These are phyloP conservation scores for Byssoonygena ceratinophila DNA, from an alignment of 2,329 filamentous ascomycete species.

Conservation along the genomic window DNA sequence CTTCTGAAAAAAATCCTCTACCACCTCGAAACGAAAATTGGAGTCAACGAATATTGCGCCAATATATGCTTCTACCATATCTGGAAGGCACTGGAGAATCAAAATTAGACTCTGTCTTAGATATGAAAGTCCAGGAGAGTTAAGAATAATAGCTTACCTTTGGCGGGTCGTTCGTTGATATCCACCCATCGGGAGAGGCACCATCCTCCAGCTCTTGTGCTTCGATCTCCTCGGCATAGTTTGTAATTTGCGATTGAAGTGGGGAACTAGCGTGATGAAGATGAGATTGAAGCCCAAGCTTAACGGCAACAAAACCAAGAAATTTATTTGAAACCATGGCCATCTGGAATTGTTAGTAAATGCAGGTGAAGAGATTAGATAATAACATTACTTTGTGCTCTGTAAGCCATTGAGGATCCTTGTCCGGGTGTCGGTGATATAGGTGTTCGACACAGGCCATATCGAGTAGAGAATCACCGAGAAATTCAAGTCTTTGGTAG, in stretches of 20 bases:
- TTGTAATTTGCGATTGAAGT: slow-evolving; percentile 37
- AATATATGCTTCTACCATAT: slow-evolving; percentile 79
- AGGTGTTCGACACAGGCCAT: slow-evolving; percentile 75
- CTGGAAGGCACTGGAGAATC: slow-evolving; percentile 52
- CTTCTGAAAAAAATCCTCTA: slow-evolving; percentile 65
- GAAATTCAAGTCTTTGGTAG: slow-evolving; percentile 85
- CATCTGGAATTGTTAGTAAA: slow-evolving; percentile 43
- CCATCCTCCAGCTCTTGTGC: slow-evolving; percentile 25
- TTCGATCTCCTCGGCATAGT: slow-evolving; percentile 37
- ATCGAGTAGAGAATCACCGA: slow-evolving; percentile 81
- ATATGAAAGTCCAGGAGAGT: too few relatives aligned
- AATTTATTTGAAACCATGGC: slow-evolving; percentile 99
- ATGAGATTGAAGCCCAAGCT: slow-evolving; percentile 65
- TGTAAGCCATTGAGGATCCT: slow-evolving; percentile 91
- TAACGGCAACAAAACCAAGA: slow-evolving; percentile 67
- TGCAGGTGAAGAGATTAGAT: background rate
- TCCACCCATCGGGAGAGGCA: slow-evolving; percentile 35
- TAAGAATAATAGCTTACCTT: slow-evolving; percentile 30
- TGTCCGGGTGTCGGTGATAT: slow-evolving; percentile 62
- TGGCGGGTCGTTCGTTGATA: slow-evolving; percentile 32
- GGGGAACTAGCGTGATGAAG: slow-evolving; percentile 43
- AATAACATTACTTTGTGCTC: slow-evolving; percentile 61
- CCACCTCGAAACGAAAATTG: slow-evolving; percentile 60
- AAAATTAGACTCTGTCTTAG: slow-evolving; percentile 15
- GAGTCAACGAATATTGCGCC: slow-evolving; percentile 90